Conservation (phyloP, 345 rosid species). For the Populus nigra region DNA sequence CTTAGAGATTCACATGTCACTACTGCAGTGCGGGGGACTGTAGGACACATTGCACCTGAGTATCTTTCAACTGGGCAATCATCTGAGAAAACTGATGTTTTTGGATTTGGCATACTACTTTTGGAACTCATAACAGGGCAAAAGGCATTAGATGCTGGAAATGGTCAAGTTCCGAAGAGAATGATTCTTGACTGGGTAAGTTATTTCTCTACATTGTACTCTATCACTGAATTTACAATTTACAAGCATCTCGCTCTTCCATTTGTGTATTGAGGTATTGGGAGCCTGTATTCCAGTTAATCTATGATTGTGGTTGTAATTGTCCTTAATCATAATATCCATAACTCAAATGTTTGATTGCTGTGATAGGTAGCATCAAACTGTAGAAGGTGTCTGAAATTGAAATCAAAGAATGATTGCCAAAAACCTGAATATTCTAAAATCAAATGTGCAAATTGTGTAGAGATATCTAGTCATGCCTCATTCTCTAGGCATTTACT, state of each 20-base stretch:
- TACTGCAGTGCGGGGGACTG: constrained; percentile 90
- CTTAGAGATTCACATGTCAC: constrained; percentile 86
- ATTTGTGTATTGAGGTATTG: not conserved
- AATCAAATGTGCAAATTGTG: not conserved
- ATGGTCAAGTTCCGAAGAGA: constrained; percentile 83
- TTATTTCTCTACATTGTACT: not conserved
- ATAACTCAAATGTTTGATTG: not conserved
- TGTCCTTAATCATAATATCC: no score
- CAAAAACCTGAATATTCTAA: not conserved
- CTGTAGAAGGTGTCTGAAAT: not conserved
- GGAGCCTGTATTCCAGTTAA: not conserved
- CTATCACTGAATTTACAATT: not conserved
- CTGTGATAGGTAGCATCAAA: not conserved
- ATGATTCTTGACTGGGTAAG: constrained; percentile 88
- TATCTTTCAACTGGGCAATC: constrained; percentile 97
- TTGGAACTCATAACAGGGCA: constrained; percentile 95
- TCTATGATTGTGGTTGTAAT: not conserved
- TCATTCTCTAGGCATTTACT: not conserved
- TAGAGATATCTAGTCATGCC: not conserved
- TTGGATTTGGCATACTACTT: constrained; percentile 89
- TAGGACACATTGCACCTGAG: constrained; percentile 95
- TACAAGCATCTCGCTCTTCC: not conserved
- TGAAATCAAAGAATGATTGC: not conserved
- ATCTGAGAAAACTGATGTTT: constrained; percentile 90
- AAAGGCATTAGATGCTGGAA: constrained; percentile 77